Evolutionary conservation across 768 basidiomycete species (phyloP).

Genomic region (Chalciporus sphaerocephalus): DNA sequence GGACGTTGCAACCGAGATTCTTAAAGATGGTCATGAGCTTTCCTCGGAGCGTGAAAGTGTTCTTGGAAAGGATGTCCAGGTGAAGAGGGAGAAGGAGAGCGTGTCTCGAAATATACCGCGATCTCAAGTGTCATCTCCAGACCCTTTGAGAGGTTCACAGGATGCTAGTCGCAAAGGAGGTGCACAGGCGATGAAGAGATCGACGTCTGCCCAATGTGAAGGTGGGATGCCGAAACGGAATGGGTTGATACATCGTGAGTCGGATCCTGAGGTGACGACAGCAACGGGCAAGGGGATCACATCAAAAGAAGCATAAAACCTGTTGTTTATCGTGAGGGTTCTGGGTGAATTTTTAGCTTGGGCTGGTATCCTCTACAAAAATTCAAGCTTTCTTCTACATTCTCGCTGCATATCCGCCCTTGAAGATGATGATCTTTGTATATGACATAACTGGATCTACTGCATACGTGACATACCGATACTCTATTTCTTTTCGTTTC

Average conservation of each 20-base stretch:
- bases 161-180: slow-evolving; percentile 16
- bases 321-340: slow-evolving; percentile 3
- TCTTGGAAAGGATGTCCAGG: background rate
- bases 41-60: background rate
- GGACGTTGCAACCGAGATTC: slow-evolving; percentile 35
- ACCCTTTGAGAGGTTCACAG: slow-evolving; percentile 7
- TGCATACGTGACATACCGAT: background rate
- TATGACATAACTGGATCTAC: slow-evolving; percentile 1
- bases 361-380: too few relatives aligned
- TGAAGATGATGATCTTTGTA: slow-evolving; percentile 4
- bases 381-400: slow-evolving; percentile 1
- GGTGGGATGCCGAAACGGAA: slow-evolving; percentile 26
- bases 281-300: slow-evolving; percentile 18
- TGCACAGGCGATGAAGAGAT: slow-evolving; percentile 25
- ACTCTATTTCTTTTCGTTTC: slow-evolving; percentile 1
- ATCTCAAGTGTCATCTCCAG: slow-evolving; percentile 8
- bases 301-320: slow-evolving; percentile 21
- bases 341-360: slow-evolving; percentile 4
- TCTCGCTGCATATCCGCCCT: slow-evolving; percentile 4
- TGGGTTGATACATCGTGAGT: slow-evolving; percentile 28
- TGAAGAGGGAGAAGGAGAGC: slow-evolving; percentile 9
- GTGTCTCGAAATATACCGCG: slow-evolving; percentile 7
- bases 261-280: slow-evolving; percentile 26
- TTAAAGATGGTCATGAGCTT: slow-evolving; percentile 23
- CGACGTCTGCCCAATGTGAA: slow-evolving; percentile 27